These are phyloP conservation scores for Rhododendron ferrugineum DNA, from an alignment of 148 eudicot species.

Conservation along the genomic window DNA sequence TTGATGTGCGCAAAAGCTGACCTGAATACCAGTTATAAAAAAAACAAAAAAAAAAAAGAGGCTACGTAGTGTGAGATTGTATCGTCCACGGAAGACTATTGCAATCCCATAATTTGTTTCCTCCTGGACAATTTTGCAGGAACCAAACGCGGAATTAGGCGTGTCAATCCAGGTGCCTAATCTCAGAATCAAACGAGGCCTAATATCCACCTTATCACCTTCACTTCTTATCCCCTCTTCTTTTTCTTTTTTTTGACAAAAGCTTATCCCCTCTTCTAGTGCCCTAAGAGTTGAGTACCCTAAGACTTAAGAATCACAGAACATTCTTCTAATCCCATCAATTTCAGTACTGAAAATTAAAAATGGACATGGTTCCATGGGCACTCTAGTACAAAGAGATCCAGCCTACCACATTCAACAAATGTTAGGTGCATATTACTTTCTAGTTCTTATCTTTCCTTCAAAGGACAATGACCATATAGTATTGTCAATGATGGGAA, in stretches of 20 bases:
- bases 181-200: background rate
- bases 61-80: background rate
- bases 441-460: background rate
- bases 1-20: background rate
- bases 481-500: background rate
- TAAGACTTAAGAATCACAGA: background rate
- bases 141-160: background rate
- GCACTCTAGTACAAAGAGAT: background rate
- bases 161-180: background rate
- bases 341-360: background rate
- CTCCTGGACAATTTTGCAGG: background rate
- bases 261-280: background rate
- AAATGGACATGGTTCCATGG: background rate
- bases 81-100: background rate
- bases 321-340: background rate
- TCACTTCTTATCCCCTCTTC: background rate
- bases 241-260: too few relatives aligned
- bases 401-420: background rate
- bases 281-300: too few relatives aligned
- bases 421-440: background rate
- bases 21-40: too few relatives aligned
- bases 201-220: background rate
- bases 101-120: background rate
- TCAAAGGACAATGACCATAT: background rate
- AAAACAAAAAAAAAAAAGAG: too few relatives aligned